Evolutionary conservation across 2,329 filamentous ascomycete genomes (phyloP), one percentile per base, ranked within the genome.

Genomic region (Fusarium sp.): DNA sequence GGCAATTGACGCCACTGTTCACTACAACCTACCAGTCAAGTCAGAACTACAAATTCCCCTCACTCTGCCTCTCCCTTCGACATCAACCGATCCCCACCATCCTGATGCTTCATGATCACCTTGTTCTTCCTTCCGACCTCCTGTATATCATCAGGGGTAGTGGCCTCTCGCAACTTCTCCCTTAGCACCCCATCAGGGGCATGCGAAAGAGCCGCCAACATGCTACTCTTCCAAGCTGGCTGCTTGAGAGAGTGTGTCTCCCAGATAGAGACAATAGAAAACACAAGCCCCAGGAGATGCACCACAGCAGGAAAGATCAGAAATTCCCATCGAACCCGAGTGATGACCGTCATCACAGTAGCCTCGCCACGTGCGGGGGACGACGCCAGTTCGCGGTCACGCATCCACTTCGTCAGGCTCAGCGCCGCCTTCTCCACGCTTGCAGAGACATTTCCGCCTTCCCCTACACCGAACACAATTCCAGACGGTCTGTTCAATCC

Each of bases 341-440:
- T 50, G 4, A 50, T 11, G 5, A 50, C 25, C 9, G 10, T 18
- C 25, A 50, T 18, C 6, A 27, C n/a, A n/a, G 25, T 50, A 11
- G 44, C 44, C 3, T 27, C 2, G 0, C 44, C 44, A 4, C 4
- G 10, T 0, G 6, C 44, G 2, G 44, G 18, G 18, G 42, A 46
- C 4, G 18, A 23, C 13, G 42, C 4, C 0, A 60, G 31, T 2
- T 34, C 56, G 1, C 36, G 31, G 49, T 68, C 67, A 4, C 65
- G 46, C 27, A 68, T 68, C 67, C 62, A 63, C 14, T 68, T 70
- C 0, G 58, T 58, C 13, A 70, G 6, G 4, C 67, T 68, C 9
- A 38, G 8, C 0, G 53, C 67, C 29, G 63, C 27, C 11, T 61
- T 69, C 1, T 50, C 10, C 1, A 69, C 11, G 0, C 40, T 58